phyloP scores from a whole-genome alignment of 495 filamentous ascomycete genomes.

The Cercophora newfieldiana region DNA sequence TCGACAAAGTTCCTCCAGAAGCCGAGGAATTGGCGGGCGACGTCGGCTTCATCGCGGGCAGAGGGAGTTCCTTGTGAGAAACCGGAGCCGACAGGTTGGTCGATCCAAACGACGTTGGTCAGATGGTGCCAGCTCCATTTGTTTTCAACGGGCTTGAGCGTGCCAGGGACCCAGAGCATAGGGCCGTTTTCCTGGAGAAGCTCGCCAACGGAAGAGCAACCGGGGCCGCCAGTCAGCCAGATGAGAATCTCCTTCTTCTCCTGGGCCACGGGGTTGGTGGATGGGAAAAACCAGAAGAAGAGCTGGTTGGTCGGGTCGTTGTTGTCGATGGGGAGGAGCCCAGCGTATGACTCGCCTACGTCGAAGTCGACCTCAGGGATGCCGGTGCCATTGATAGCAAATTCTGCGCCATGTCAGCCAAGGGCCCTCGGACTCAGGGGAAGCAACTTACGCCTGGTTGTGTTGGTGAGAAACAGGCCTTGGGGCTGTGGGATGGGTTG shows the following conservation, averaged over 20 bases:
- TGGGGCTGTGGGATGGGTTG: neutral
- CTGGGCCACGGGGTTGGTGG: conserved; percentile 49
- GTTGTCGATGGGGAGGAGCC: conserved; percentile 63
- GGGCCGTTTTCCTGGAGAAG: conserved; percentile 77
- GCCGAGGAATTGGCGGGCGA: conserved; percentile 66
- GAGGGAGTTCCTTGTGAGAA: conserved; percentile 63
- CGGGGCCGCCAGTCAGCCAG: conserved; percentile 71
- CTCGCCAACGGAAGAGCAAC: conserved; percentile 68
- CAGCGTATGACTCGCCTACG: conserved; percentile 75
- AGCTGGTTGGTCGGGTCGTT: conserved; percentile 52
- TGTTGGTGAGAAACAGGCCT: conserved; percentile 23
- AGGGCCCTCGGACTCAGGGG: neutral
- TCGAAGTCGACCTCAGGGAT: conserved; percentile 76
- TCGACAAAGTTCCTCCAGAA: conserved; percentile 72
- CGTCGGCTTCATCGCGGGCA: conserved; percentile 62
- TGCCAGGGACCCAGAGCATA: conserved; percentile 72
- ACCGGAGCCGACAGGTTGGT: conserved; percentile 78
- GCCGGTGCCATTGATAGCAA: conserved; percentile 62
- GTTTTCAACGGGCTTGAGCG: conserved; percentile 62
- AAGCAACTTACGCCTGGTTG: conserved; percentile 13
- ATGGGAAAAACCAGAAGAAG: conserved; percentile 79
- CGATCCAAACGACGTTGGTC: conserved; percentile 74
- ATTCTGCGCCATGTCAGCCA: conserved; percentile 45
- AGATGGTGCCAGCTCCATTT: conserved; percentile 71
- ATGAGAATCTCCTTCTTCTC: conserved; percentile 65